phyloP scores from a whole-genome alignment of 805 yeast species.

The Candida xyloterini region DNA sequence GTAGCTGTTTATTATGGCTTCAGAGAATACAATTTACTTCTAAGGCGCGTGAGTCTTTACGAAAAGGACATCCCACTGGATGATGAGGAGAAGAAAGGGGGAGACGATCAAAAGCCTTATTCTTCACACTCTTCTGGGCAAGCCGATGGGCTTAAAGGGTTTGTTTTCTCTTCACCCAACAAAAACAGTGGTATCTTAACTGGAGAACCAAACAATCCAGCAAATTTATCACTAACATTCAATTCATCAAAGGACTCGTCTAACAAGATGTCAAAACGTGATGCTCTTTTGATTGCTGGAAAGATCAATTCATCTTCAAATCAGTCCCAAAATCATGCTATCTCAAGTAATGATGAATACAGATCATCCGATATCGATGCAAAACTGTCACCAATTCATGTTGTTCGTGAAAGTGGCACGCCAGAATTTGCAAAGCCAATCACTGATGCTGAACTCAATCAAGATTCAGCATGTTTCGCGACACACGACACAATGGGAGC shows the following conservation, averaged over 20 bases:
- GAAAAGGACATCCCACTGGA: constrained; percentile 10
- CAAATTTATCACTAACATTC: background rate
- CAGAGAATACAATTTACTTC: constrained; percentile 15
- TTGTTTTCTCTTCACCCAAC: background rate
- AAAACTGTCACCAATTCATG: constrained; percentile 20
- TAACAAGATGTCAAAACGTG: background rate
- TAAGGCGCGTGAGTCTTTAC: constrained; percentile 14
- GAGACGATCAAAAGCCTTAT: background rate
- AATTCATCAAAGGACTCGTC: constrained; percentile 3
- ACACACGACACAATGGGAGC: constrained; percentile 1
- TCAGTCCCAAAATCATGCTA: background rate
- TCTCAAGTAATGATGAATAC: background rate
- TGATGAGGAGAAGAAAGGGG: background rate
- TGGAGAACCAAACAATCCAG: background rate
- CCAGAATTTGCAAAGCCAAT: constrained; percentile 8
- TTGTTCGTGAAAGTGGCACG: constrained; percentile 16
- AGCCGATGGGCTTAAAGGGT: background rate
- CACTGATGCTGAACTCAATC: background rate
- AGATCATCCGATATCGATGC: constrained; percentile 10
- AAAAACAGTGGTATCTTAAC: background rate
- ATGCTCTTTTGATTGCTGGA: background rate
- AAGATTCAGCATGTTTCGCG: background rate
- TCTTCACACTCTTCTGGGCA: background rate
- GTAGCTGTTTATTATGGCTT: constrained; percentile 18
- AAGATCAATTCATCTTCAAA: background rate